Percentiles rank a stretch among this genome's conserved stretches.
Conservation (phyloP, 2,329 filamentous ascomycete species). For the Blastomyces silverae region DNA sequence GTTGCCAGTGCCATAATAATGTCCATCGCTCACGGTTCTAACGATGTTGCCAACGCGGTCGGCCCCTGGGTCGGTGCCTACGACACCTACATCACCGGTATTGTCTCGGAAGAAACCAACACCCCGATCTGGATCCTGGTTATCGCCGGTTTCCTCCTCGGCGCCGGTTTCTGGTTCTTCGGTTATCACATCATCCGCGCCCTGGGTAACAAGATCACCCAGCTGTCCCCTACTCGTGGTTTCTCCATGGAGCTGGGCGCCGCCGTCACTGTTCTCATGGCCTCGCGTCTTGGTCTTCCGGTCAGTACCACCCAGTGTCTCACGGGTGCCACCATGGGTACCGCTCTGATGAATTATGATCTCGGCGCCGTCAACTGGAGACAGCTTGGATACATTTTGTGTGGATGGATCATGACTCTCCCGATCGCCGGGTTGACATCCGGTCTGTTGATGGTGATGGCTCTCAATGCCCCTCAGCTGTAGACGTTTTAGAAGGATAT, state of each 20-base stretch:
- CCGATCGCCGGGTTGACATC: conserved; percentile 39
- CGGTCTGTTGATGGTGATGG: conserved; percentile 38
- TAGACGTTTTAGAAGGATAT: conserved; percentile 15
- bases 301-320: conserved; percentile 37
- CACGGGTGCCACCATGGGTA: conserved; percentile 33
- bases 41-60: conserved; percentile 41
- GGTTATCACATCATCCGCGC: conserved; percentile 39
- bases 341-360: conserved; percentile 35
- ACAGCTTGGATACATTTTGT: conserved; percentile 40
- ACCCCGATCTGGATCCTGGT: conserved; percentile 40
- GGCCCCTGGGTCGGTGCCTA: conserved; percentile 39
- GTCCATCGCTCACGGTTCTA: conserved; percentile 43
- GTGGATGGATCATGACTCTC: conserved; percentile 42
- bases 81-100: conserved; percentile 31
- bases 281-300: conserved; percentile 31
- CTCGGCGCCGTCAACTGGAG: conserved; percentile 41
- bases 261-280: conserved; percentile 36
- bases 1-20: conserved; percentile 39
- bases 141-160: conserved; percentile 35
- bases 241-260: conserved; percentile 39
- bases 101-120: conserved; percentile 27
- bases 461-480: conserved; percentile 39
- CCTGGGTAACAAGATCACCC: conserved; percentile 40
- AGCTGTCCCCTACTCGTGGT: conserved; percentile 35
- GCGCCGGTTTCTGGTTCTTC: conserved; percentile 39